Conservation (phyloP, 2,329 filamentous ascomycete genomes). For the Trichoderma sp. region DNA sequence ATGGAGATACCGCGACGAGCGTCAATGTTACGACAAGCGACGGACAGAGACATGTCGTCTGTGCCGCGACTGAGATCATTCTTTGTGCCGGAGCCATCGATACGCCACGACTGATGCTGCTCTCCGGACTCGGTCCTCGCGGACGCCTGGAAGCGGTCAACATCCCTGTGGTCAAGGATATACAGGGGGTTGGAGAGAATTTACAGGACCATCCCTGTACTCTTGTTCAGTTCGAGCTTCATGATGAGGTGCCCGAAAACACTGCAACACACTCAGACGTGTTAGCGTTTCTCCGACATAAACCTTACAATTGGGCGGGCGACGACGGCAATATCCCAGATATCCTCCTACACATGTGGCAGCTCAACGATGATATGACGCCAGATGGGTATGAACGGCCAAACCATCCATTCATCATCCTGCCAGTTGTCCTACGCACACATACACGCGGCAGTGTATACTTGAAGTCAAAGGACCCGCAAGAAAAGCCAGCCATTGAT, state of each 20-base stretch:
- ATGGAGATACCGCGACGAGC: conserved; percentile 68
- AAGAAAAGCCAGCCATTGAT: conserved; percentile 78
- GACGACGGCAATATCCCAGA: conserved; percentile 78
- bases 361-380: conserved; percentile 68
- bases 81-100: conserved; percentile 57
- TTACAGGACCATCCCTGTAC: conserved; percentile 62
- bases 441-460: conserved; percentile 77
- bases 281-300: conserved; percentile 82
- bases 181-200: conserved; percentile 63
- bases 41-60: conserved; percentile 57
- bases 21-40: conserved; percentile 64
- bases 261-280: conserved; percentile 92
- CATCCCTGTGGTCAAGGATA: conserved; percentile 52
- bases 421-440: conserved; percentile 83
- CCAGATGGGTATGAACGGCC: conserved; percentile 64
- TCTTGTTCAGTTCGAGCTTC: conserved; percentile 73
- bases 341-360: conserved; percentile 88
- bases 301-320: conserved; percentile 66
- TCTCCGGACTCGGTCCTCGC: conserved; percentile 52
- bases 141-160: conserved; percentile 43
- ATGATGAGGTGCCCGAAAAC: conserved; percentile 72
- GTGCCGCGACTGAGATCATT: conserved; percentile 60
- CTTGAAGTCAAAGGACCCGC: conserved; percentile 73
- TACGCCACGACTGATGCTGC: conserved; percentile 56
- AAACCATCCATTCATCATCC: conserved; percentile 75